phyloP scores from a whole-genome alignment of 768 basidiomycete genomes.

The Leccinum broughii region DNA sequence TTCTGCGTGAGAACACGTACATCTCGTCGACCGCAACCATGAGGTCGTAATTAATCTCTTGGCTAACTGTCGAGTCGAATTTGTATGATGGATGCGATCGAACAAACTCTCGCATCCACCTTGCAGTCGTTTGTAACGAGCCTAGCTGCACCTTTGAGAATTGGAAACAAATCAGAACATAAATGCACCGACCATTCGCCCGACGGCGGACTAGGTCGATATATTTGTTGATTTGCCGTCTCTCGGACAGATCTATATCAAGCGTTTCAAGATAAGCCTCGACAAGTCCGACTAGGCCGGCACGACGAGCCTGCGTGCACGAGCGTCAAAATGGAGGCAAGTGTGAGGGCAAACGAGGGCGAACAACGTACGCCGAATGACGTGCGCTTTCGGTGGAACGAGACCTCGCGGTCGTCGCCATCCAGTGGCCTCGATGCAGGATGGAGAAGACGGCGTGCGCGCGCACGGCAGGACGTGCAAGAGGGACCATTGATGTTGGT shows the following conservation, averaged over 20 bases:
- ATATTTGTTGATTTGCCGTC: slow-evolving; percentile 69
- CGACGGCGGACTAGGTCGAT: slow-evolving; percentile 75
- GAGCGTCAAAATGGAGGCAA: no score
- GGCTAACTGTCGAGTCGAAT: slow-evolving; percentile 86
- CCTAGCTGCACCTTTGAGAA: slow-evolving; percentile 45
- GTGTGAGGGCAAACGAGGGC: no score
- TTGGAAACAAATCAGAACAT: not conserved
- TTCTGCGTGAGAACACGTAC: slow-evolving; percentile 47
- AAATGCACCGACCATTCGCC: slow-evolving; percentile 64
- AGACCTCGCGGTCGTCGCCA: no score
- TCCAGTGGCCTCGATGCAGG: no score
- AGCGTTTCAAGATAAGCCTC: slow-evolving; percentile 84
- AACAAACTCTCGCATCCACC: slow-evolving; percentile 93
- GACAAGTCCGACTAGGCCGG: slow-evolving; percentile 80
- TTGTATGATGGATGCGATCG: slow-evolving; percentile 89
- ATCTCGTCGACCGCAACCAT: slow-evolving; percentile 88
- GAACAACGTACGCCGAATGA: no score
- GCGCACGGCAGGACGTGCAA: no score
- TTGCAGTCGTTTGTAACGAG: slow-evolving; percentile 79
- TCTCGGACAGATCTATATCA: slow-evolving; percentile 65
- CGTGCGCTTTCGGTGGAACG: no score
- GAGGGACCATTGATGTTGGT: no score
- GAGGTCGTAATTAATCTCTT: slow-evolving; percentile 94
- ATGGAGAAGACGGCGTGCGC: no score
- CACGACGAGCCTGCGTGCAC: no score